Percentiles rank a stretch among this genome's conserved stretches.
phyloP scores from a whole-genome alignment of 257 asterid genomes.

The Haberlea rhodopensis region DNA sequence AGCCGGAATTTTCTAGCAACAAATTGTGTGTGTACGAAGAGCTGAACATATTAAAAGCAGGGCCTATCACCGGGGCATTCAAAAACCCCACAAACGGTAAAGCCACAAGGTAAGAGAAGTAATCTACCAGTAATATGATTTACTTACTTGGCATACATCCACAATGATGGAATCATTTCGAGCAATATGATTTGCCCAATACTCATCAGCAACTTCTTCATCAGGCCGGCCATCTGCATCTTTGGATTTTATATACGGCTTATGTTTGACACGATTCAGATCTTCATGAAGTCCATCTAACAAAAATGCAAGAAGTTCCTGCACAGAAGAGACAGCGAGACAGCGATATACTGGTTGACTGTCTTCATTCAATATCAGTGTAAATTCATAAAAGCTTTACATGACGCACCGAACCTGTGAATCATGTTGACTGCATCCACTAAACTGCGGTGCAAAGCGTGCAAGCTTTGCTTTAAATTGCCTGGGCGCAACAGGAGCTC shows the following conservation, averaged over 20 bases:
- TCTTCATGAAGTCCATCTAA: slow-evolving; percentile 99
- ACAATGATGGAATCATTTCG: slow-evolving; percentile 98
- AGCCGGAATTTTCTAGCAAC: not conserved
- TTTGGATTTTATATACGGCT: slow-evolving; percentile 86
- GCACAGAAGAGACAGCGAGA: slow-evolving; percentile 28
- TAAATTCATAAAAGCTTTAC: slow-evolving; percentile 14
- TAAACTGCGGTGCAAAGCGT: slow-evolving; percentile 99
- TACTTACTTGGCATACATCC: slow-evolving; percentile 97
- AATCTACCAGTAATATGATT: not conserved
- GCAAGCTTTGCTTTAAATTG: slow-evolving; percentile 87
- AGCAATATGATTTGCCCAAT: slow-evolving; percentile 99
- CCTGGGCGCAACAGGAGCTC: slow-evolving; percentile 91
- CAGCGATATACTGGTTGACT: slow-evolving; percentile 20
- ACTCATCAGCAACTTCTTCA: slow-evolving; percentile 98
- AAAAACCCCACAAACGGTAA: not conserved
- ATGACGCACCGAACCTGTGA: slow-evolving; percentile 65
- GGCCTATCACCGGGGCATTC: not conserved
- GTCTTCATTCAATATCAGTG: slow-evolving; percentile 25
- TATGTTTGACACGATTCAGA: slow-evolving; percentile 94
- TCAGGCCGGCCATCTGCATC: slow-evolving; percentile 97
- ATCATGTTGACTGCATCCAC: slow-evolving; percentile 98
- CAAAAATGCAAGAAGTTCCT: slow-evolving; percentile 99
- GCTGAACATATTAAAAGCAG: not conserved
- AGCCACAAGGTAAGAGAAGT: not conserved
- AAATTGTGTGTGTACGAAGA: not conserved